Base-by-base conservation (phyloP, 192 early-diverging fungal species). In the Physocladia obscura region DNA sequence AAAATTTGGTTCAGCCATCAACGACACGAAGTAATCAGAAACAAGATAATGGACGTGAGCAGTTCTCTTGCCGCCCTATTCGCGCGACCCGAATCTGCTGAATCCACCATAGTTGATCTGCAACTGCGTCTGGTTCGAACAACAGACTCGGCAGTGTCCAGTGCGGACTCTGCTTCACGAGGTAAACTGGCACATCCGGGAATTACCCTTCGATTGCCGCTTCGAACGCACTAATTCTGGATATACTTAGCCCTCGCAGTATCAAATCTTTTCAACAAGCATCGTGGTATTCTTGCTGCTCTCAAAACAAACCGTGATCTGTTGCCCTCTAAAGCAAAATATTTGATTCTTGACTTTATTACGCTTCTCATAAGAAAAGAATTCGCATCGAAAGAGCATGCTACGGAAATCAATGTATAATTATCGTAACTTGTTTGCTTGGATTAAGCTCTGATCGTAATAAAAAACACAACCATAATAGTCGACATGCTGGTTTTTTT, bases 321-420 rank as follows among this genome's bases (percentile, higher is more conserved):
- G 30, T 59, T 62, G 4, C 51, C 70, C 22, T 38, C 62, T 15
- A 72, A 71, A 30, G 75, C 79, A n/a, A 74, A 80, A 40, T 48
- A 35, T 8, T 21, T 69, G 37, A 51, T 75, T 29, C 51, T 61
- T n/a, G 47, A 57, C 5, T 49, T 61, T 22, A 24, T 77, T 32
- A 69, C 69, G 24, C 44, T 60, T 2, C 61, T 71, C 44, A 13
- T 76, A 27, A 5, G 34, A 13, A 51, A 62, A 21, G 36, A 65
- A 11, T 62, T 47, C 37, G 31, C 39, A 3, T 27, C 70, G 2
- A 59, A 35, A 35, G 63, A 34, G 19, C 59, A 68, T 48, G 62
- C 73, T 11, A 40, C 4, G n/a, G 75, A 77, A 4, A 67, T 77
- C 11, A 31, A 80, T 62, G 79, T 77, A 22, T 21, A n/a, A n/a